Evolutionary conservation across 768 basidiomycete species (phyloP).

Genomic region (Calocera viscosa): DNA sequence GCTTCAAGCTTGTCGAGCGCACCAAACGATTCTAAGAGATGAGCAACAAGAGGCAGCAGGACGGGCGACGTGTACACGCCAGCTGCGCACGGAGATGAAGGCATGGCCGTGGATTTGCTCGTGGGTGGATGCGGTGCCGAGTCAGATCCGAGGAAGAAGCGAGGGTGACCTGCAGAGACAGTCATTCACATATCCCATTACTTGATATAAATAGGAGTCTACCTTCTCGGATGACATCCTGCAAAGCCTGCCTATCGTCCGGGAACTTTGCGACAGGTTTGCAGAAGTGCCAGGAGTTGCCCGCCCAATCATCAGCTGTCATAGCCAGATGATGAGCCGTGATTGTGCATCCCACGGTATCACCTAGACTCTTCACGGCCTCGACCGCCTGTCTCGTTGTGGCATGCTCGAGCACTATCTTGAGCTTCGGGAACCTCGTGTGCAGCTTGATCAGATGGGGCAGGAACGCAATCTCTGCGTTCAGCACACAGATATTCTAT

Average conservation of each 20-base stretch:
- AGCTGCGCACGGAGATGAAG: conserved; percentile 70
- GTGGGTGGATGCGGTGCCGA: conserved; percentile 79
- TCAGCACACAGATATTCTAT: conserved; percentile 82
- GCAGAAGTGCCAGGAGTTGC: conserved; percentile 90
- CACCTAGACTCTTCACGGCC: conserved; percentile 60
- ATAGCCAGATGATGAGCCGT: conserved; percentile 91
- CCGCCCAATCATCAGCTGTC: conserved; percentile 93
- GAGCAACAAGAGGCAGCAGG: conserved; percentile 77
- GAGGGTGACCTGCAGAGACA: conserved; percentile 54
- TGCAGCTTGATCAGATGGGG: conserved; percentile 78
- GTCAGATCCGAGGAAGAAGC: conserved; percentile 96
- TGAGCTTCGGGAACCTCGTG: conserved; percentile 67
- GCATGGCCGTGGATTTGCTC: conserved; percentile 57
- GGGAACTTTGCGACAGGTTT: conserved; percentile 97
- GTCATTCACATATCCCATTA: not conserved
- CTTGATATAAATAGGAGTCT: not conserved
- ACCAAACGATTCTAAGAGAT: conserved; percentile 74
- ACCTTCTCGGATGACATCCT: conserved; percentile 67
- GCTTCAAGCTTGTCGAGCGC: conserved; percentile 69
- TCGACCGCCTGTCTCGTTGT: conserved; percentile 87
- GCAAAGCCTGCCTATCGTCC: conserved; percentile 73
- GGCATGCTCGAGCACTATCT: conserved; percentile 94
- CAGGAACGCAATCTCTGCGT: conserved; percentile 82
- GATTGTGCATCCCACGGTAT: conserved; percentile 88
- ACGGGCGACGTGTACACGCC: conserved; percentile 93